Base-by-base conservation (phyloP, 371 early-diverging fungal species). In the Actinomortierella ambigua region DNA sequence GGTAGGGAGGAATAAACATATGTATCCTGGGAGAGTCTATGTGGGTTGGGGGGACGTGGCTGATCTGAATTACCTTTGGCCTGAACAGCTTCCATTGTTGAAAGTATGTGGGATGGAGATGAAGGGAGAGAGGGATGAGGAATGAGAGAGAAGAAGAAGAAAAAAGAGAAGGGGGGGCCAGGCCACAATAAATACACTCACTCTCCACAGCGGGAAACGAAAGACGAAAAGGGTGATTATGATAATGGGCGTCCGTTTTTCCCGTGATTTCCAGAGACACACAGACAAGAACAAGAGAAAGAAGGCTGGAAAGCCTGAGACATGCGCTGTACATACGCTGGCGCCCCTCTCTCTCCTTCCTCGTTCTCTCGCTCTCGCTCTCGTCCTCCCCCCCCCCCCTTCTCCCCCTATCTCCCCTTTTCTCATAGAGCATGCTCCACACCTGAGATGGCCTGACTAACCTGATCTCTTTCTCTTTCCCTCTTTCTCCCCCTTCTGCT, bases 21-120 rank as follows among this genome's bases (percentile, higher is more conserved):
- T 34, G 4, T 34, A 11, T 11, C 7, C 34, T 6, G 34, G 34
- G 4, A 11, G 34, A 6, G 34, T 11, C 34, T 34, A 11, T 34
- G n/a, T 34, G 11, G 34, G 34, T 4, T 11, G 11, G 11, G 34
- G 4, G 34, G 11, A 34, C 7, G 34, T 34, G 4, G 4, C 34
- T 34, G 34, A 34, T 34, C 34, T 6, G 23, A 22, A 23, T 63
- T 70, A 61, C 79, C 68, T 75, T 79, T 76, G 57, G 22, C 63
- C 53, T 76, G 68, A 68, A 71, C 14, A 57, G 52, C 0, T 0
- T 77, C 79, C 81, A 81, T 81, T 63, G 69, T 77, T 59, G 58
- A 49, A 65, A 65, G 13, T 24, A 34, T 34, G 34, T 60, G 61
- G 55, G 23, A 20, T 43, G 28, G 18, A 55, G 26, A 44, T 50